Evolutionary conservation across 352 stramenopile species (phyloP), one percentile per base, ranked within the genome.

Genomic region (Phytophthora citricola): DNA sequence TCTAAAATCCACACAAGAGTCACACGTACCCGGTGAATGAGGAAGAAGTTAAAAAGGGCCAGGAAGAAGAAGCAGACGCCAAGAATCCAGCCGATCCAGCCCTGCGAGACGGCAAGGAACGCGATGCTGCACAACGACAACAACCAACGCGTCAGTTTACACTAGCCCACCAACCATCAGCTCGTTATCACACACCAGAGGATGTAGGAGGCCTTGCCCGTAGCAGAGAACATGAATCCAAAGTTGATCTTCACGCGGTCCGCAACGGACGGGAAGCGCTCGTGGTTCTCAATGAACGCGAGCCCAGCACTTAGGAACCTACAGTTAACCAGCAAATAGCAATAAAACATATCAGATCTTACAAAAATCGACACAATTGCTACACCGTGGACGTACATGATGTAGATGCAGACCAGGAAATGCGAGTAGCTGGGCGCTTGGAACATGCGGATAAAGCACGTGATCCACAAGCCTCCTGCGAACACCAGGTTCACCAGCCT

Each of bases 181-280:
- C 31, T 14, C 5, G 7, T 52, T 32, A 29, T 1, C 0, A 86
- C 81, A 60, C 73, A 93, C 85, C 81, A 87, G 39, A 95, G 74
- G 50, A 95, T 93, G 77, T 92, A 95, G 14, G 75, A 79, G 27
- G 87, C 86, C 62, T 92, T 92, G 73, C 87, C 87, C n/a, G 78
- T 83, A 27, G 85, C 87, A 14, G 79, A 93, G 73, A 95, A 95
- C 87, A 95, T 95, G 65, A 95, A 95, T 41, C 83, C 87, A 68
- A 95, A 95, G 80, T 95, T 95, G 43, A 83, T 54, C 79, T 95
- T 95, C 26, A 93, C 81, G 48, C 90, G 89, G 58, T 92, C 76
- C 8, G 85, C 82, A 5, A 92, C 39, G 26, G 81, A 90, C 15
- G 87, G 85, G 67, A 95, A 95, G 59, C 81, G 80, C 53, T 95